Percentiles rank a stretch among this genome's conserved stretches.
Evolutionary conservation across 352 stramenopile species (phyloP).

Genomic region (Globisporangium paroecandrum): DNA sequence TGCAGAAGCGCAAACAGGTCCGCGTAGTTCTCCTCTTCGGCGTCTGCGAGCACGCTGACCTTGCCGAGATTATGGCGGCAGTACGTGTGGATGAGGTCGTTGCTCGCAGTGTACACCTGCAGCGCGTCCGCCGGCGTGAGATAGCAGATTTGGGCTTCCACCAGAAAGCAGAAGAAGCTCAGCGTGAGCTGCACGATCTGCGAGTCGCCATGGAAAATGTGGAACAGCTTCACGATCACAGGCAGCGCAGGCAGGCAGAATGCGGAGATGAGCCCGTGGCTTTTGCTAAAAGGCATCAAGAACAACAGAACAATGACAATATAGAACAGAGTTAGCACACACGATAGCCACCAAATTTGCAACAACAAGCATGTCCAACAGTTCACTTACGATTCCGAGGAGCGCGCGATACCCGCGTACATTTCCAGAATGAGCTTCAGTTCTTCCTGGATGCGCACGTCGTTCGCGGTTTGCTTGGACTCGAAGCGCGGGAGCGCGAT

Average conservation of each 20-base stretch:
- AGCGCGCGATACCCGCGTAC: constrained; percentile 73
- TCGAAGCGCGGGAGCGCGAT: constrained; percentile 54
- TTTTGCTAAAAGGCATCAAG: constrained; percentile 28
- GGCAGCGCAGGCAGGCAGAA: constrained; percentile 70
- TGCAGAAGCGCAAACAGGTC: constrained; percentile 76
- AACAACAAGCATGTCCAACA: not conserved
- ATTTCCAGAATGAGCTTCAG: constrained; percentile 76
- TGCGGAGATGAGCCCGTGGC: constrained; percentile 50
- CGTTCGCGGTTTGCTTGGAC: constrained; percentile 58
- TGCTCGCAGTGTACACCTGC: constrained; percentile 65
- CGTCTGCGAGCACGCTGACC: constrained; percentile 53
- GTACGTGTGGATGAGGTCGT: constrained; percentile 70
- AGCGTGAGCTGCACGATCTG: constrained; percentile 74
- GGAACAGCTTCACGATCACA: constrained; percentile 71
- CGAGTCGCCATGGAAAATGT: constrained; percentile 68
- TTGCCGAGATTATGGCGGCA: constrained; percentile 68
- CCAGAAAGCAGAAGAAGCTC: constrained; percentile 75
- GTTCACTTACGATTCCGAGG: constrained; percentile 52
- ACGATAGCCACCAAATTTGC: not conserved
- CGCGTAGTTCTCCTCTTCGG: constrained; percentile 75
- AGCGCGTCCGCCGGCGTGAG: constrained; percentile 62
- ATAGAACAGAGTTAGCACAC: not conserved
- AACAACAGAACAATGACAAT: not conserved
- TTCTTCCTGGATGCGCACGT: constrained; percentile 66
- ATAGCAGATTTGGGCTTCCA: constrained; percentile 81